Conservation (phyloP, 441 rosid genomes). For the Bocquillonia castaneifolia region DNA sequence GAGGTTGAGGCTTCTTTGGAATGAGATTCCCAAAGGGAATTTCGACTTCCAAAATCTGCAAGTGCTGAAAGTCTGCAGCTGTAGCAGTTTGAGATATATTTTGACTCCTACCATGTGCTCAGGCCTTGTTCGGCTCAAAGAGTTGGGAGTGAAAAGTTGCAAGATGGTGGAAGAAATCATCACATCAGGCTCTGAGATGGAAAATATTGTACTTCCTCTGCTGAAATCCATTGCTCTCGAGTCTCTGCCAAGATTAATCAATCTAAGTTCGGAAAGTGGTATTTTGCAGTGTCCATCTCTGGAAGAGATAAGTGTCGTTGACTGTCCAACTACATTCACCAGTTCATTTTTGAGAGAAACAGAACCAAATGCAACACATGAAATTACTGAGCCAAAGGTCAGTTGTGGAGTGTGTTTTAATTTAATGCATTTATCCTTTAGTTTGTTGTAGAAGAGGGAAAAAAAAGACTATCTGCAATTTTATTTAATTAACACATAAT, state of each 20-base stretch:
- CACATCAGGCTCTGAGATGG: not conserved
- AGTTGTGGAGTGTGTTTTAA: not conserved
- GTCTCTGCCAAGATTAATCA: constrained; percentile 13
- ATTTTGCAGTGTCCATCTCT: constrained; percentile 1
- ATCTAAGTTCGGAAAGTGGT: constrained; percentile 11
- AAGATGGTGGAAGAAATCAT: constrained; percentile 12
- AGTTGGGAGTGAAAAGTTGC: constrained; percentile 22
- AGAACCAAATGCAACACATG: not conserved
- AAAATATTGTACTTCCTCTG: constrained; percentile 2
- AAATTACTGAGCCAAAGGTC: not conserved
- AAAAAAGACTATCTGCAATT: no score
- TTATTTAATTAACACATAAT: no score
- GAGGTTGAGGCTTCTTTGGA: constrained; percentile 8
- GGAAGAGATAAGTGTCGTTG: not conserved
- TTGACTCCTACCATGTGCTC: constrained; percentile 7
- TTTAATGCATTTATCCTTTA: no score
- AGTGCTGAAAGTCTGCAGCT: constrained; percentile 5
- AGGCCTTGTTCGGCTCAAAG: constrained; percentile 7
- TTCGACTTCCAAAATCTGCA: constrained; percentile 12
- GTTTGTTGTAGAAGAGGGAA: no score
- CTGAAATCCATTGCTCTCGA: not conserved
- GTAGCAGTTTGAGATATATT: constrained; percentile 22
- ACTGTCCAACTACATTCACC: constrained; percentile 4
- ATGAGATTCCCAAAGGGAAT: not conserved
- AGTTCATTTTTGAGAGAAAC: not conserved